A percentile compares a stretch with the other conserved stretches of the same genome.
Evolutionary conservation across 371 early-diverging fungal species (phyloP).

Genomic region (Mucor indicus): DNA sequence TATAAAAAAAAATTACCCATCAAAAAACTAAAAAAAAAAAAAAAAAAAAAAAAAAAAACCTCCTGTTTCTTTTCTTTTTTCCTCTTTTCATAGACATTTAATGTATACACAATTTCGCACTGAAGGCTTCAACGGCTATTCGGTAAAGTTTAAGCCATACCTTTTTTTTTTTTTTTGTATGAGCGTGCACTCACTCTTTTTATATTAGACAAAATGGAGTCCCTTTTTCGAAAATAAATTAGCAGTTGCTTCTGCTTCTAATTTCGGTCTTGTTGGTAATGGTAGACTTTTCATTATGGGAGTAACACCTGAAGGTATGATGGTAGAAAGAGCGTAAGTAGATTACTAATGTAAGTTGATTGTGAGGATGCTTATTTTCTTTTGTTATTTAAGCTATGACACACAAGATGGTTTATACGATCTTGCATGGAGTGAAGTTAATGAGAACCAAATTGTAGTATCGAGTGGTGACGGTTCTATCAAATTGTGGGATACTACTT

Average conservation of each 20-base stretch:
- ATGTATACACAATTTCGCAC: constrained; percentile 61
- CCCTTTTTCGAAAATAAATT: constrained; percentile 90
- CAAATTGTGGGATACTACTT: constrained; percentile 87
- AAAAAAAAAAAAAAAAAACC: too few species aligned
- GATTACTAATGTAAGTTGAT: background rate
- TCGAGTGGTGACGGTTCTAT: constrained; percentile 92
- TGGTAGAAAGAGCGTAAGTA: constrained; percentile 67
- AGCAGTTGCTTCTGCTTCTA: constrained; percentile 88
- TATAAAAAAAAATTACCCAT: too few species aligned
- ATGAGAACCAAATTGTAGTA: constrained; percentile 91
- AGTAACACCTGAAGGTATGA: constrained; percentile 49
- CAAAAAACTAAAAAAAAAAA: too few species aligned
- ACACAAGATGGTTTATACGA: constrained; percentile 96
- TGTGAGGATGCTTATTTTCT: background rate
- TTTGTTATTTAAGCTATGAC: constrained; percentile 65
- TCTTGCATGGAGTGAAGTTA: constrained; percentile 89
- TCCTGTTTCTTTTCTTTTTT: constrained; percentile 6
- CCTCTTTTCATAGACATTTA: constrained; percentile 3
- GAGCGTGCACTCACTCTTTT: background rate
- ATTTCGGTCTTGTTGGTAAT: constrained; percentile 96
- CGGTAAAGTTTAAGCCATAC: constrained; percentile 36
- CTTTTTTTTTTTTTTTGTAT: background rate
- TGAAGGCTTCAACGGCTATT: constrained; percentile 64
- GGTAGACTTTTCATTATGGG: constrained; percentile 76
- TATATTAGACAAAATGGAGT: constrained; percentile 82